Percentiles rank a stretch among this genome's conserved stretches.
Evolutionary conservation across 116 monocot genomes (phyloP).

Genomic region (Iris pallida): DNA sequence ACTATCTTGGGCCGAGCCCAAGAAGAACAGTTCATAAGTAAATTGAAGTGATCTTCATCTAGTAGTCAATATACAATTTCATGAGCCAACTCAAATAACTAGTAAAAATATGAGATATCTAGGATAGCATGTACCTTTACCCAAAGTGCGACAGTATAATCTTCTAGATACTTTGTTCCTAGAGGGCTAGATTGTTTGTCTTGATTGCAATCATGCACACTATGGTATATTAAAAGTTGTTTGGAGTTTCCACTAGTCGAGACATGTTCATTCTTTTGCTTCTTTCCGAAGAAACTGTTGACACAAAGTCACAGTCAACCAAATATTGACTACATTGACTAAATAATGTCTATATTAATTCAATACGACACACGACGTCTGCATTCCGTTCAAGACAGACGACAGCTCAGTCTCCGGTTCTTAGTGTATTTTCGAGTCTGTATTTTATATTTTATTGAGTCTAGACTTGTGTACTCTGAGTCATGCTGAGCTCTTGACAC

Average conservation of each 20-base stretch:
- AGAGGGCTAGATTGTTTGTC: conserved; percentile 15
- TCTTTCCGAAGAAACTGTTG: conserved; percentile 8
- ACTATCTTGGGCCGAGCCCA: background rate
- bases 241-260: conserved; percentile 1
- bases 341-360: too few relatives aligned
- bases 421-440: too few relatives aligned
- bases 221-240: background rate
- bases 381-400: too few relatives aligned
- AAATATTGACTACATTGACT: too few relatives aligned
- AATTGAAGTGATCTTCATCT: background rate
- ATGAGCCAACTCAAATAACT: background rate
- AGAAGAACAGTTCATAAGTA: background rate
- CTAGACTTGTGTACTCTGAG: too few relatives aligned
- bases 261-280: conserved; percentile 14
- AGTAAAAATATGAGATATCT: background rate
- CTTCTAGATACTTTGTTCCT: conserved; percentile 28
- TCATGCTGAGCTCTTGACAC: too few relatives aligned
- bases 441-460: too few relatives aligned
- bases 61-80: background rate
- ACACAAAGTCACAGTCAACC: too few relatives aligned
- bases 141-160: conserved; percentile 72
- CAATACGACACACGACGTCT: too few relatives aligned
- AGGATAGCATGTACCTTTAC: conserved; percentile 65
- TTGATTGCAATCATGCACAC: conserved; percentile 21
- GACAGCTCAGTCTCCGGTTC: too few relatives aligned